Evolutionary conservation across 805 yeast species (phyloP).

Genomic region (Yarrowia bubula): DNA sequence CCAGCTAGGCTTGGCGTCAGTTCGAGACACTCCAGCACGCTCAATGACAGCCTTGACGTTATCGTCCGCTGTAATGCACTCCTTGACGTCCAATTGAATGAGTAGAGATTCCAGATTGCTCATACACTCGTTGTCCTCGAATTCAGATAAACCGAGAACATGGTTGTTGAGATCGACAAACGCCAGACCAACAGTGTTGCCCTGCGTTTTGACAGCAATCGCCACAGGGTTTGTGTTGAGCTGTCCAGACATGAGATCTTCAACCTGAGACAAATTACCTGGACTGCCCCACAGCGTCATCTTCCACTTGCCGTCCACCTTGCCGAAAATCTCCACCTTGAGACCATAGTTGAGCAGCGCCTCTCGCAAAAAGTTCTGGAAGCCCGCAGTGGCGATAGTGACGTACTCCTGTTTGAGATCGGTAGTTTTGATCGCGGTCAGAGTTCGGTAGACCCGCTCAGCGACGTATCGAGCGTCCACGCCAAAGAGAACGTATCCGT

Average conservation of each 20-base stretch:
- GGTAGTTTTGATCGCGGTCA: constrained; percentile 63
- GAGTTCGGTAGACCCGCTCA: constrained; percentile 77
- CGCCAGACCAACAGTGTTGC: constrained; percentile 64
- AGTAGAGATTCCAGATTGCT: constrained; percentile 82
- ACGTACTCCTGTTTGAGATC: constrained; percentile 40
- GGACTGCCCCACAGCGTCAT: constrained; percentile 68
- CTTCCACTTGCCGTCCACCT: constrained; percentile 50
- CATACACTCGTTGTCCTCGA: constrained; percentile 81
- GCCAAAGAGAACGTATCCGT: constrained; percentile 71
- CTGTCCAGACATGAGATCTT: constrained; percentile 57
- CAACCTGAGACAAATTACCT: constrained; percentile 79
- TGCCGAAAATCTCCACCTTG: constrained; percentile 78
- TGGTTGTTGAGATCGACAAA: constrained; percentile 71
- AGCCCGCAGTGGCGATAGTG: constrained; percentile 74
- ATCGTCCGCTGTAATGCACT: constrained; percentile 59
- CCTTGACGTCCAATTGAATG: constrained; percentile 87
- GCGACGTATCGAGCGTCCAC: constrained; percentile 82
- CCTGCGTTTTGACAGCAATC: constrained; percentile 48
- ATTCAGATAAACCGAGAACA: constrained; percentile 69
- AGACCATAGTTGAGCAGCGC: constrained; percentile 68
- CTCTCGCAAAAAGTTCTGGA: constrained; percentile 59
- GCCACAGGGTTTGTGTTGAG: constrained; percentile 53
- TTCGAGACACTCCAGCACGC: constrained; percentile 71
- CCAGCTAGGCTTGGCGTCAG: constrained; percentile 55
- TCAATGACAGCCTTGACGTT: constrained; percentile 72